Evolutionary conservation across 495 filamentous ascomycete genomes (phyloP), one percentile per base, ranked within the genome.

Genomic region (Pyronema omphalodes): DNA sequence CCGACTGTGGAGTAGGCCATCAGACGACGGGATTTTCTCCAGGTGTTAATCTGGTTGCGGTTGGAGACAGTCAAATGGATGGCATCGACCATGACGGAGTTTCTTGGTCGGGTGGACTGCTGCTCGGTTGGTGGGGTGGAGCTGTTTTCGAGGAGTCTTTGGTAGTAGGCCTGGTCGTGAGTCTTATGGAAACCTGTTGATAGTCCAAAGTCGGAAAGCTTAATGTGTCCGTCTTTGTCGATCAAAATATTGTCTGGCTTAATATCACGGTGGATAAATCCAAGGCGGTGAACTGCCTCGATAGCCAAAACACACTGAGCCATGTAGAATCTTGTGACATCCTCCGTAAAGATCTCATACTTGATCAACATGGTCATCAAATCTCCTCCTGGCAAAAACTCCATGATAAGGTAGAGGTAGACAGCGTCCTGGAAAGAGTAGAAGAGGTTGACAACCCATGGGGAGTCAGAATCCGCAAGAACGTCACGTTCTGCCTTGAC

Each of bases 361-460:
- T 95, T 96, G 71, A 99, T 99, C 60, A 99, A 76, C 91, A 99
- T 99, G 35, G 91, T 99, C 91, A 99, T 99, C 64, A 99, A 69
- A 73, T 99, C 91, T 63, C 91, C 91, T 66, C 91, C 91, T 11
- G 91, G 91, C 61, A 96, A 76, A 70, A 95, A 99, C 69, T 99
- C 91, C 91, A 99, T 96, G 54, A 99, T 77, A 77, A 99, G 84
- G 71, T 99, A 96, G 11, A 99, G 74, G 70, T 94, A 96, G 55
- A 87, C 87, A 47, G 75, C 71, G 67, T 99, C 91, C 67, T 99
- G 91, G 72, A 96, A 99, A 6, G 91, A 94, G 14, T 89, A 94
- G 68, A 85, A 89, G 55, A 99, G 75, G 73, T 95, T 96, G 59
- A 99, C 91, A 14, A 99, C 81, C 91, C 91, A 99, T 12, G 89